Base-by-base conservation (phyloP, 2,329 filamentous ascomycete species). In the Graphiopsis chlorocephala region DNA sequence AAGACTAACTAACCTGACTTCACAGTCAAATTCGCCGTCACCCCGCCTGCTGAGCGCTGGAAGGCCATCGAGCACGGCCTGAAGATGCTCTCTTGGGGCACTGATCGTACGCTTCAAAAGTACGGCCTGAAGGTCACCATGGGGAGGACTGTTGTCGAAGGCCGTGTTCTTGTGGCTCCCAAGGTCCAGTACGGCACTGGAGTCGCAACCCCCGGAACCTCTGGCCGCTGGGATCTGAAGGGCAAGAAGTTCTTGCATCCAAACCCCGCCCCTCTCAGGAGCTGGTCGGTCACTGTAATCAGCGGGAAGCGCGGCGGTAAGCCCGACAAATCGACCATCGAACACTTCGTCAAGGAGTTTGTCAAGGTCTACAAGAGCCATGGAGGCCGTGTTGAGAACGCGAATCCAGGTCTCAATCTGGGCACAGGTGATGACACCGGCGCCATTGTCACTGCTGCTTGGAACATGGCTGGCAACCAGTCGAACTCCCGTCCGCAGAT, bases 181-280 rank as follows among this genome's bases (percentile, higher is more conserved):
- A 82, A 85, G 28, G 85, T 98, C 11, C 80, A 87, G 48, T 97
- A 92, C 72, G 86, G 80, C 1, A 61, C 61, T 15, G 83, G 79
- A 72, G 60, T 73, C 8, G 76, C 82, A 5, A 86, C 88, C 63
- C 91, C 92, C 1, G 84, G 86, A 23, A 85, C 84, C 20, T 77
- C 79, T 31, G 95, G 94, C 35, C 89, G 92, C 26, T 99, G 95
- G 95, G 91, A 96, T 75, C 82, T 98, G 12, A 88, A 92, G 47
- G 88, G 88, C 31, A 92, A 92, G 77, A 89, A 90, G 75, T 97
- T 97, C 75, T 82, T 88, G 14, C 78, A 81, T 60, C 77, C 85
- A 3, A 95, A 96, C 73, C 70, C 78, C 0, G 61, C 61, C 3
- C 71, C 73, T 10, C 82, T 98, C 7, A 82, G 81, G 59, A 85